Conservation (phyloP, 2,329 filamentous ascomycete genomes). For the Aspergillus pseudoterreus region DNA sequence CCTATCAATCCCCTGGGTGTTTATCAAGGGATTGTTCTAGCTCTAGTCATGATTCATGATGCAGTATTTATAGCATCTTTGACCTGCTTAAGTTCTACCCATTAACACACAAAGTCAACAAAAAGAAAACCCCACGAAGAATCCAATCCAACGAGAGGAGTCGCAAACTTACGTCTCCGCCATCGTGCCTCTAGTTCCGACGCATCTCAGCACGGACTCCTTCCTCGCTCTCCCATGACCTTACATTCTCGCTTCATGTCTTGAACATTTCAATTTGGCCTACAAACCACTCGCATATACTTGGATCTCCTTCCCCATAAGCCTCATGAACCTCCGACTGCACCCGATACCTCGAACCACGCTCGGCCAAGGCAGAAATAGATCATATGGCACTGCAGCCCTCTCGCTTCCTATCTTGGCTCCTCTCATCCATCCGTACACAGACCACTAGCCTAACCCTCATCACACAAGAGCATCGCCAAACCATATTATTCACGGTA, state of each 20-base stretch:
- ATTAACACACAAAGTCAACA: background rate
- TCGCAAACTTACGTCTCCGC: background rate
- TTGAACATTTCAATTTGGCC: slow-evolving; percentile 13
- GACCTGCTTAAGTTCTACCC: too few relatives aligned
- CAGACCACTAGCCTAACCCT: too few relatives aligned
- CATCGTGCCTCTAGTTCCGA: slow-evolving; percentile 11
- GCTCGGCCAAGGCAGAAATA: background rate
- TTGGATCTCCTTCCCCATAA: slow-evolving; percentile 8
- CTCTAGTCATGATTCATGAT: background rate
- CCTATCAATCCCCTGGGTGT: background rate
- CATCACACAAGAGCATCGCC: too few relatives aligned
- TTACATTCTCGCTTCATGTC: slow-evolving; percentile 12
- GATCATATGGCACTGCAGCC: background rate
- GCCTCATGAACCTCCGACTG: slow-evolving; percentile 10
- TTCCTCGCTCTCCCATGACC: slow-evolving; percentile 6
- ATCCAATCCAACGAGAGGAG: background rate
- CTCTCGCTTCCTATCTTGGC: background rate
- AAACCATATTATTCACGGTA: too few relatives aligned
- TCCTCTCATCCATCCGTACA: background rate
- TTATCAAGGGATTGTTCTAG: background rate
- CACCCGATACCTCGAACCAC: slow-evolving; percentile 9
- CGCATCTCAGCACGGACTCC: slow-evolving; percentile 15
- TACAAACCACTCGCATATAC: slow-evolving; percentile 10
- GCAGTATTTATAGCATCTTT: background rate
- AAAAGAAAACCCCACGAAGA: background rate